A percentile compares a stretch with the other conserved stretches of the same genome.
Evolutionary conservation across 2,329 filamentous ascomycete species (phyloP).

Genomic region (Drechslerella stenobrocha): DNA sequence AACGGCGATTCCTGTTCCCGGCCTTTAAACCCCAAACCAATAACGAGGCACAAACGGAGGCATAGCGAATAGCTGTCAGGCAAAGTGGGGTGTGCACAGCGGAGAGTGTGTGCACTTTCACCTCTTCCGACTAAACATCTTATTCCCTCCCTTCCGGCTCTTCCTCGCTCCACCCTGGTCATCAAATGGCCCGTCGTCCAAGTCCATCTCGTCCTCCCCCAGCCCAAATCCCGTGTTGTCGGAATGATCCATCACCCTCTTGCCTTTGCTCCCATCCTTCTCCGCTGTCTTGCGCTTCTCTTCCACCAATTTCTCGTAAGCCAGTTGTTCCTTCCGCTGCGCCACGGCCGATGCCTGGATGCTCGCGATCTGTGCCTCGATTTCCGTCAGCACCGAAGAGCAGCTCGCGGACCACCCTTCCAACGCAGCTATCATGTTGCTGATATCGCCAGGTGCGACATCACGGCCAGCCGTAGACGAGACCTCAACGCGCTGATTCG

Average conservation of each 20-base stretch:
- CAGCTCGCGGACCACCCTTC: slow-evolving; percentile 78
- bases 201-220: slow-evolving; percentile 53
- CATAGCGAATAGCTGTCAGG: background rate
- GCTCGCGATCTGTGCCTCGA: slow-evolving; percentile 73
- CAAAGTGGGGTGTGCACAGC: no score
- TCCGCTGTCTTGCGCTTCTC: slow-evolving; percentile 56
- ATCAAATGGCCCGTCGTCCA: slow-evolving; percentile 50
- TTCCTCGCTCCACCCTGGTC: slow-evolving; percentile 50
- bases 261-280: slow-evolving; percentile 50
- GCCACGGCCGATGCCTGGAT: slow-evolving; percentile 66
- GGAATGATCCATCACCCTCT: slow-evolving; percentile 53
- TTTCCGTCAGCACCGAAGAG: slow-evolving; percentile 69
- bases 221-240: slow-evolving; percentile 50
- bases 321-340: slow-evolving; percentile 61
- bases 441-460: slow-evolving; percentile 72
- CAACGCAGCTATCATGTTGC: slow-evolving; percentile 69
- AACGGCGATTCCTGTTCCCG: no score
- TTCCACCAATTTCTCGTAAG: slow-evolving; percentile 61
- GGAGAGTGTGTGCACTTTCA: slow-evolving; percentile 33
- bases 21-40: no score
- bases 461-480: slow-evolving; percentile 84
- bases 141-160: slow-evolving; percentile 50
- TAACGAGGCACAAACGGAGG: background rate
- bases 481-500: slow-evolving; percentile 72
- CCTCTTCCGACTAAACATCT: slow-evolving; percentile 49